Base-by-base conservation (phyloP, 495 filamentous ascomycete genomes). In the Tricharina praecox region DNA sequence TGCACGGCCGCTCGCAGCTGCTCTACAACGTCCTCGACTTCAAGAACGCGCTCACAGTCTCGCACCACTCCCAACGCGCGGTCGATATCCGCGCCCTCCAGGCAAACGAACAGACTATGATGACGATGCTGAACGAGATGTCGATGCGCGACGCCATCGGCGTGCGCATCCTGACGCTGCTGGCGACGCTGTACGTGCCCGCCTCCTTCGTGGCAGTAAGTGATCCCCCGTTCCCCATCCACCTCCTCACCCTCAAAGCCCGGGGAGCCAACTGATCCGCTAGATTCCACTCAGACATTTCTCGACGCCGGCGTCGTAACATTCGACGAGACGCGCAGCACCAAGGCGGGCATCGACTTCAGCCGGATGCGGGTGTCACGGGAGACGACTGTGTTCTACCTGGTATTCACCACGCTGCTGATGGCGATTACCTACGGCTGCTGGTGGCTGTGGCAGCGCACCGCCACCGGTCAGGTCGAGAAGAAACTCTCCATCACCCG, bases 121-220 rank as follows among this genome's bases (percentile, higher is more conserved):
- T 54, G 52, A 52, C 15, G 15, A 54, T 54, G 52, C 46, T 44
- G 10, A 7, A 32, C 7, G 51, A 53, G 23, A 43, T 42, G 25
- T 30, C 53, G 19, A 53, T 46, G 15, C 50, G 50, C 15, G 53
- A 55, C 36, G 53, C 53, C 11, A 44, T 53, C 21, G 53, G 37
- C 2, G 53, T 55, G 1, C 53, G 49, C 32, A 49, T 55, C 24
- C 44, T 55, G 50, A 55, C 53, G 15, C 47, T 53, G 20, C 44
- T 55, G 21, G 48, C 53, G 8, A 35, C 51, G 11, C 52, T 55
- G 20, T 55, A 55, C 50, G 48, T 55, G 32, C 53, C 53, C 18
- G 53, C 53, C 24, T 52, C 50, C 32, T 55, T 55, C 19, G 53
- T 55, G 51, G 53, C 53, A 53, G 53, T 55, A 53, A 52, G 53